Percentiles rank a stretch among this genome's conserved stretches.
These are phyloP conservation scores for Plectosphaerella plurivora DNA, from an alignment of 2,329 filamentous ascomycete genomes.

Conservation along the genomic window DNA sequence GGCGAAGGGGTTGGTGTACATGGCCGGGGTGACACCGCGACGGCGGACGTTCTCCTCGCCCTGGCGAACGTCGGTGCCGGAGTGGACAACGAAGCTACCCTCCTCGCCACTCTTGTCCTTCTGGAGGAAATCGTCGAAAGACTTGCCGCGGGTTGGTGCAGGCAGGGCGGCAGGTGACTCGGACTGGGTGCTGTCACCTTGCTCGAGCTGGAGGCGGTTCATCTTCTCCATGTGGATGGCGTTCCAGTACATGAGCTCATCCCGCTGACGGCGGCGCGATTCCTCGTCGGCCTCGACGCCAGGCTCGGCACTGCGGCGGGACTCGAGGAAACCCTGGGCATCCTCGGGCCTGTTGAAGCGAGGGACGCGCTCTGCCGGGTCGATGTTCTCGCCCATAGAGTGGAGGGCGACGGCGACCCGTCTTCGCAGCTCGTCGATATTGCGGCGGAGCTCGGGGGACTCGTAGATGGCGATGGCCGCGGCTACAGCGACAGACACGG, in stretches of 20 bases:
- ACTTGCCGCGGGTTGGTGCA: slow-evolving; percentile 26
- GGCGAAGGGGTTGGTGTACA: slow-evolving; percentile 54
- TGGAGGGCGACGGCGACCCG: slow-evolving; percentile 58
- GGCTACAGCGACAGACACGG: slow-evolving; percentile 52
- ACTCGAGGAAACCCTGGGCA: slow-evolving; percentile 57
- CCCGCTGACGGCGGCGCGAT: slow-evolving; percentile 54
- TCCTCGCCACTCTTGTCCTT: slow-evolving; percentile 46
- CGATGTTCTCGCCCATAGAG: slow-evolving; percentile 53
- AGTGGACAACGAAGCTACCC: slow-evolving; percentile 55
- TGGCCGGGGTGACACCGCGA: slow-evolving; percentile 37
- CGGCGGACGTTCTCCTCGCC: slow-evolving; percentile 40
- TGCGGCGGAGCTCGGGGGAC: slow-evolving; percentile 57
- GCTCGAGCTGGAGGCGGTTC: slow-evolving; percentile 19
- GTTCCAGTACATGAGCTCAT: slow-evolving; percentile 65
- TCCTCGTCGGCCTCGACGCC: slow-evolving; percentile 61
- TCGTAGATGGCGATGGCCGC: slow-evolving; percentile 60
- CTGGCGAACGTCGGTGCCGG: slow-evolving; percentile 40
- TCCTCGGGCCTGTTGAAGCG: slow-evolving; percentile 63
- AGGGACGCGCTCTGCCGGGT: slow-evolving; percentile 41
- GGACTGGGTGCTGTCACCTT: slow-evolving; percentile 11
- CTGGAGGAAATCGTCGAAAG: slow-evolving; percentile 57
- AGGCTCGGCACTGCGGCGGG: slow-evolving; percentile 37
- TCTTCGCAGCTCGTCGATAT: slow-evolving; percentile 56
- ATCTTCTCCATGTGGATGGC: slow-evolving; percentile 46
- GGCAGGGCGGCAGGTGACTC: slow-evolving; percentile 3